These are phyloP conservation scores for Lichenothelia convexa DNA, from an alignment of 495 filamentous ascomycete genomes.

Conservation along the genomic window DNA sequence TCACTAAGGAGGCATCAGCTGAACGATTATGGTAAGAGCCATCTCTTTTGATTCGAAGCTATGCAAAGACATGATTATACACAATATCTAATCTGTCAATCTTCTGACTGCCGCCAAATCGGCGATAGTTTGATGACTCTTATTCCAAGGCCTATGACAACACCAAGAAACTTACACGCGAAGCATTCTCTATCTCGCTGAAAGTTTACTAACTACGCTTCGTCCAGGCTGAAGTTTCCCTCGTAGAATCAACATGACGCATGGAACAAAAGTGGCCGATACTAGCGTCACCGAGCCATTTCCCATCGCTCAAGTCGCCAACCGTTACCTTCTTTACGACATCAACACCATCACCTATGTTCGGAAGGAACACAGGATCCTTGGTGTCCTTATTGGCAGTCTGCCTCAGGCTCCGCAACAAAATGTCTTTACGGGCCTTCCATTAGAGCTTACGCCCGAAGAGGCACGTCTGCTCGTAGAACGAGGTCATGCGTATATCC, in stretches of 20 bases:
- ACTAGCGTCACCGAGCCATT: slow-evolving; percentile 28
- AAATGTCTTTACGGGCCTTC: slow-evolving; percentile 82
- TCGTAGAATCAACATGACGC: slow-evolving; percentile 1
- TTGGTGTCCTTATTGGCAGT: slow-evolving; percentile 69
- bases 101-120: slow-evolving; percentile 39
- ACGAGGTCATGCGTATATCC: slow-evolving; percentile 56
- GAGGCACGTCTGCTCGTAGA: slow-evolving; percentile 74
- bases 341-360: slow-evolving; percentile 61
- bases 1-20: too few species aligned
- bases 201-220: slow-evolving; percentile 18
- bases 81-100: slow-evolving; percentile 69
- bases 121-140: slow-evolving; percentile 2
- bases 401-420: slow-evolving; percentile 85
- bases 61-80: slow-evolving; percentile 73
- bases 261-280: slow-evolving; percentile 12
- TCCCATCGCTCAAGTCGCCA: slow-evolving; percentile 64
- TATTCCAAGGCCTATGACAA: slow-evolving; percentile 14
- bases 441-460: slow-evolving; percentile 76
- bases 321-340: slow-evolving; percentile 79
- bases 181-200: too few species aligned
- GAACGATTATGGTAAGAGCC: too few species aligned
- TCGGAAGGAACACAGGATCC: slow-evolving; percentile 65
- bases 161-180: too few species aligned
- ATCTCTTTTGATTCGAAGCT: too few species aligned
- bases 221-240: slow-evolving; percentile 8